Evolutionary conservation across 169 alveolate genomes (phyloP).

Genomic region (Theileria parva): DNA sequence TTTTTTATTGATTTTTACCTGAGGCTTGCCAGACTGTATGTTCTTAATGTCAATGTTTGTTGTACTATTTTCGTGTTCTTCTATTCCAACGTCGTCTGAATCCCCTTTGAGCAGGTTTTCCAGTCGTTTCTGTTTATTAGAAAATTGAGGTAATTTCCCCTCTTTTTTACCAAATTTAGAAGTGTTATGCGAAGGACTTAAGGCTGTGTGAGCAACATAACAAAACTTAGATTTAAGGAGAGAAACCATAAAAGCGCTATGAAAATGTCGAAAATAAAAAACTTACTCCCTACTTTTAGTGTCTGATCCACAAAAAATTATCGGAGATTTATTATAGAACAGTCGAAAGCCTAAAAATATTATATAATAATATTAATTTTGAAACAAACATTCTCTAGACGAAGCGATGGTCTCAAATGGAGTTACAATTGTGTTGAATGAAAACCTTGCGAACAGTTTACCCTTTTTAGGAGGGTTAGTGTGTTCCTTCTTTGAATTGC

Average conservation of each 20-base stretch:
- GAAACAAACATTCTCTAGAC: conserved; percentile 37
- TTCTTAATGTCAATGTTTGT: conserved; percentile 57
- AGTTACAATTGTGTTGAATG: conserved; percentile 44
- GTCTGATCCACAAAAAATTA: conserved; percentile 53
- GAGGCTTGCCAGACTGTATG: conserved; percentile 47
- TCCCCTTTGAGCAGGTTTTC: conserved; percentile 19
- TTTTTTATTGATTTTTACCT: no score
- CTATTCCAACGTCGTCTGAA: conserved; percentile 23
- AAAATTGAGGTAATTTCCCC: conserved; percentile 34
- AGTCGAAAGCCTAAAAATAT: conserved; percentile 30
- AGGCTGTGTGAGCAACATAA: conserved; percentile 43
- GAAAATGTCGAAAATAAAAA: not conserved
- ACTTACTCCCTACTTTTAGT: conserved; percentile 53
- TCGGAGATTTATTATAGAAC: conserved; percentile 44
- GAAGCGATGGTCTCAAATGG: conserved; percentile 57
- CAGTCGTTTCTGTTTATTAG: conserved; percentile 41
- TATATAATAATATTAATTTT: not conserved
- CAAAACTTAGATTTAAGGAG: conserved; percentile 58
- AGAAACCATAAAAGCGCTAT: conserved; percentile 53
- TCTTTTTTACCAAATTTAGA: conserved; percentile 18
- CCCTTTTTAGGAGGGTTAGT: conserved; percentile 24
- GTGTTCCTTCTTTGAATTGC: conserved; percentile 1
- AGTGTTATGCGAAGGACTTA: conserved; percentile 27
- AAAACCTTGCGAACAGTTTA: conserved; percentile 53
- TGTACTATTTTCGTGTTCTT: conserved; percentile 26